Evolutionary conservation across 805 yeast species (phyloP).

Genomic region (Schwanniomyces polymorphus): DNA sequence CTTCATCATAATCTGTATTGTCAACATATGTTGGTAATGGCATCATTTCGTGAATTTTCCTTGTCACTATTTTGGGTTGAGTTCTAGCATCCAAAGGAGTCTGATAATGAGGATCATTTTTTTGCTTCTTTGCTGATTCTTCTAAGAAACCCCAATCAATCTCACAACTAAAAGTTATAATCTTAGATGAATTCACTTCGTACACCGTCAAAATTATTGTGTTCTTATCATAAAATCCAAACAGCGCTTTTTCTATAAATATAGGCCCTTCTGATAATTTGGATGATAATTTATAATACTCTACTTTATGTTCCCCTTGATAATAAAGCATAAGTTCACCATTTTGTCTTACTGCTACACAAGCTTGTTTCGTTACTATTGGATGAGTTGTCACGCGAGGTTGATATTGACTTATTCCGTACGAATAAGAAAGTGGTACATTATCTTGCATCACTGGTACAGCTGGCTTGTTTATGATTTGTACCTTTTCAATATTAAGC

Average conservation of each 20-base stretch:
- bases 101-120: conserved; percentile 47
- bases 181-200: conserved; percentile 29
- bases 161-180: conserved; percentile 42
- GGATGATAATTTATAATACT: conserved; percentile 44
- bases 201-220: conserved; percentile 43
- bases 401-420: conserved; percentile 59
- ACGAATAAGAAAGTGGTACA: conserved; percentile 36
- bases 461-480: conserved; percentile 62
- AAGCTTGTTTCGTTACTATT: conserved; percentile 64
- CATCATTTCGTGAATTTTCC: conserved; percentile 30
- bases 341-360: conserved; percentile 61
- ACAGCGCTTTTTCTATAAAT: conserved; percentile 37
- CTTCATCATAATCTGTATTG: conserved; percentile 8
- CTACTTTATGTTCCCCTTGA: conserved; percentile 64
- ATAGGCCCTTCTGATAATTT: conserved; percentile 25
- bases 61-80: conserved; percentile 39
- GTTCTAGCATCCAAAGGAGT: conserved; percentile 47
- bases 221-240: conserved; percentile 55
- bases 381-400: conserved; percentile 71
- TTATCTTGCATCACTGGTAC: conserved; percentile 22
- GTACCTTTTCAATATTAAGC: conserved; percentile 72
- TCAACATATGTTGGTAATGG: conserved; percentile 19
- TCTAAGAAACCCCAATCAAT: conserved; percentile 59
- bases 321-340: conserved; percentile 63
- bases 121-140: conserved; percentile 47